Evolutionary conservation across 495 filamentous ascomycete species (phyloP), one percentile per base, ranked within the genome.

Genomic region (Penicillium canescens): DNA sequence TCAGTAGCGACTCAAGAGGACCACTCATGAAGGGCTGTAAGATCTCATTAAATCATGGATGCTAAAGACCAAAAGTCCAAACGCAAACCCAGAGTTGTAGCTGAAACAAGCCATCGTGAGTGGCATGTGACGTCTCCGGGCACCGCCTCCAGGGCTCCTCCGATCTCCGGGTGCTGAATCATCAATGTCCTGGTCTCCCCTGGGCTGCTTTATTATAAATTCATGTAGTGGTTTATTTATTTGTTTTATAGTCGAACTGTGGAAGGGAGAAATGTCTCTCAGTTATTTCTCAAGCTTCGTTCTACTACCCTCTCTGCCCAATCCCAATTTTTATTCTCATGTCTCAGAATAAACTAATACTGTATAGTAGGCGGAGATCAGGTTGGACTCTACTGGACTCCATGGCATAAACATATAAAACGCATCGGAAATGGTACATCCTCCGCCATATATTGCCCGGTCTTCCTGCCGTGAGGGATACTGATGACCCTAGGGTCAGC

Each of bases 1-100:
- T 86, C 55, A 92, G 69, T 60, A 91, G 85, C 28, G 90, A 87
- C 39, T 81, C 79, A 51, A 93, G 80, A 51, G 89, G 78, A 66
- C 80, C 83, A 74, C 79, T 85, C 90, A 92, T 94, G 76, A 57
- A 72, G 60, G 59, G 58, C 55, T 47, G 26, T 33, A 50, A 35
- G 7, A 49, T 55, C 42, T 61, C 61, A 67, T 62, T 41, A 48
- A 46, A 53, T 53, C 37, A 39, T 16, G 5, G 26, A 33, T 51
- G 48, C 36, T 33, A 23, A 33, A 16, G 24, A 33, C 12, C 34
- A 56, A 45, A 35, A 31, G 28, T 31, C 28, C 31, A 52, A 42
- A 44, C 40, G 23, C 24, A 59, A 38, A 34, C 13, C 12, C 38
- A 34, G 28, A 52, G 20, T 33, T 26, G 50, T 21, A 37, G 13